These are phyloP conservation scores for Erodium moschatum DNA, from an alignment of 441 rosid genomes.

Conservation along the genomic window DNA sequence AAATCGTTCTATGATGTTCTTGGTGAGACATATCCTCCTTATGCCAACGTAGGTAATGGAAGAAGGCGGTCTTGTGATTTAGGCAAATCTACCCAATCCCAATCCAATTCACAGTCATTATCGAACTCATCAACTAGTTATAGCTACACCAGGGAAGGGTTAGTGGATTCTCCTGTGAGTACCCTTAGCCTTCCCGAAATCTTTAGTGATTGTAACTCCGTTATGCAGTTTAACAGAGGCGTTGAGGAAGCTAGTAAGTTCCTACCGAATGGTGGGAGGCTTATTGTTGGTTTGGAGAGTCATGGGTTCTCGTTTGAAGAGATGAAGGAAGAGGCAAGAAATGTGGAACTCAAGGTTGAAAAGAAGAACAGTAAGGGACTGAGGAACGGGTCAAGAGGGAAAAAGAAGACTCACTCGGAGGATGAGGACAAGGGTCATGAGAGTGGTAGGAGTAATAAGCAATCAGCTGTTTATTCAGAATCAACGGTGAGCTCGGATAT, in stretches of 20 bases:
- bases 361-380: neutral
- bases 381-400: slow-evolving; percentile 24
- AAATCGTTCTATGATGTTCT: slow-evolving; percentile 37
- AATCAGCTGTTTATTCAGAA: slow-evolving; percentile 27
- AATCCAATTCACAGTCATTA: slow-evolving; percentile 29
- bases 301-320: slow-evolving; percentile 25
- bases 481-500: slow-evolving; percentile 35
- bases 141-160: slow-evolving; percentile 21
- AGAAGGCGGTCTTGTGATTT: neutral
- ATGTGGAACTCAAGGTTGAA: slow-evolving; percentile 16
- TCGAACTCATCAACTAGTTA: slow-evolving; percentile 27
- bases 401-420: slow-evolving; percentile 28
- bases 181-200: slow-evolving; percentile 31
- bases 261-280: slow-evolving; percentile 27
- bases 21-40: slow-evolving; percentile 33
- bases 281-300: slow-evolving; percentile 19
- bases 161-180: slow-evolving; percentile 33
- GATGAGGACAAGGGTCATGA: slow-evolving; percentile 17
- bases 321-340: slow-evolving; percentile 21
- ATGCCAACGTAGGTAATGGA: slow-evolving; percentile 16
- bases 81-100: slow-evolving; percentile 10
- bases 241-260: slow-evolving; percentile 40
- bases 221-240: slow-evolving; percentile 31
- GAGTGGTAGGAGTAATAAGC: slow-evolving; percentile 32
- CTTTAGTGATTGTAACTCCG: slow-evolving; percentile 25